phyloP scores from a whole-genome alignment of 1,139 yeast species.

The Candida dubliniensis region DNA sequence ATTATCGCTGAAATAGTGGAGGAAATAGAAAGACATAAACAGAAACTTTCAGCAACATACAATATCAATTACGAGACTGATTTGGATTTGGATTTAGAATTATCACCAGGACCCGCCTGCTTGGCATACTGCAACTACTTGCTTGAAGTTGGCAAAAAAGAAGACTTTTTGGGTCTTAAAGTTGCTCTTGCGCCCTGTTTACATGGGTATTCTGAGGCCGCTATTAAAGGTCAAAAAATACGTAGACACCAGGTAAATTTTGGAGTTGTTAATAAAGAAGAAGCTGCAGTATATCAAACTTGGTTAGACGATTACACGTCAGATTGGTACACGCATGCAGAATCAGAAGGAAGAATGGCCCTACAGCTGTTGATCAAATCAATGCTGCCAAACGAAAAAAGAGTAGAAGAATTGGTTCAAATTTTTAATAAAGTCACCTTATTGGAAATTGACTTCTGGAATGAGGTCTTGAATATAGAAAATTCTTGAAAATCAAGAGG shows the following conservation, averaged over 20 bases:
- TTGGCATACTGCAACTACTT: conserved; percentile 61
- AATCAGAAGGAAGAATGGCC: conserved; percentile 45
- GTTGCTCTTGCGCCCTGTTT: conserved; percentile 77
- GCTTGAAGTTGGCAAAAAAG: conserved; percentile 48
- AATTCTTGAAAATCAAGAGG: too few relatives aligned
- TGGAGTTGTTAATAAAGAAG: conserved; percentile 10
- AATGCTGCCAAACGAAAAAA: conserved; percentile 29
- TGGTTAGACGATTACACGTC: conserved; percentile 67
- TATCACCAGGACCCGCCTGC: conserved; percentile 58
- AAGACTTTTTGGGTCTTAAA: conserved; percentile 64
- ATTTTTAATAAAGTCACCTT: conserved; percentile 59
- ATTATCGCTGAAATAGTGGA: conserved; percentile 52
- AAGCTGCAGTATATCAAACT: conserved; percentile 40
- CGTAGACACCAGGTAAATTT: conserved; percentile 13
- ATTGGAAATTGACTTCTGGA: conserved; percentile 69
- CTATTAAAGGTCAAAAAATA: conserved; percentile 23
- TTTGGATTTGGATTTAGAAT: conserved; percentile 36
- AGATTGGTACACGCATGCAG: conserved; percentile 56
- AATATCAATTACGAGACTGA: conserved; percentile 48
- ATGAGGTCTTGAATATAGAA: conserved; percentile 31
- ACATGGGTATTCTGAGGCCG: conserved; percentile 68
- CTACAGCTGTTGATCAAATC: conserved; percentile 44
- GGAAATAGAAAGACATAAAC: conserved; percentile 59
- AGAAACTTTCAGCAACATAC: conserved; percentile 46
- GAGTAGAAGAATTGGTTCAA: conserved; percentile 53